Evolutionary conservation across 805 yeast genomes (phyloP).

Genomic region (Grigorovia humatica): DNA sequence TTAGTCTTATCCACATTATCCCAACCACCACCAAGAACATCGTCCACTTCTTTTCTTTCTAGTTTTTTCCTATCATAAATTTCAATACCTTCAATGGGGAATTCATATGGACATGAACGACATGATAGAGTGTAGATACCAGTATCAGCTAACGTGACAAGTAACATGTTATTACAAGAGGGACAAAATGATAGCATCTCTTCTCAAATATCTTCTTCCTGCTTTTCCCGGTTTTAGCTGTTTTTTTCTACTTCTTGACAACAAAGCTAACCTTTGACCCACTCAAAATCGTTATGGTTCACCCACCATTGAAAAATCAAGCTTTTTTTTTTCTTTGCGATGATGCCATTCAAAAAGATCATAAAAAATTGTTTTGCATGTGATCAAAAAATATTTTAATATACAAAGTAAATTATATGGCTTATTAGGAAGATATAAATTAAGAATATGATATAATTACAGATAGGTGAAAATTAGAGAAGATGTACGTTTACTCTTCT

Average conservation of each 20-base stretch:
- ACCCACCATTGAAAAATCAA: too few relatives aligned
- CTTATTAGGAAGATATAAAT: background rate
- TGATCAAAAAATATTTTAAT: too few relatives aligned
- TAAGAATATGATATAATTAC: background rate
- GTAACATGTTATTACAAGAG: conserved; percentile 82
- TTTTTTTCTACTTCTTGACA: too few relatives aligned
- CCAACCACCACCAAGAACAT: conserved; percentile 97
- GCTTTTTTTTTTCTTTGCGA: too few relatives aligned
- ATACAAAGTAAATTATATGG: background rate
- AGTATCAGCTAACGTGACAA: conserved; percentile 50
- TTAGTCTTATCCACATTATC: conserved; percentile 95
- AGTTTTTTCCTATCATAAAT: conserved; percentile 77
- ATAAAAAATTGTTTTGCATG: too few relatives aligned
- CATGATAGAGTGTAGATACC: conserved; percentile 68
- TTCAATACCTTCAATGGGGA: conserved; percentile 73
- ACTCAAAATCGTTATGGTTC: too few relatives aligned
- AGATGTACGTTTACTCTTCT: too few relatives aligned
- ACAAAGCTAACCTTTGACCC: too few relatives aligned
- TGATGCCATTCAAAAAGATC: background rate
- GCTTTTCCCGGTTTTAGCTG: too few relatives aligned
- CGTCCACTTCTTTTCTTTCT: conserved; percentile 86
- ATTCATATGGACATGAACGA: conserved; percentile 91
- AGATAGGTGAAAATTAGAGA: background rate
- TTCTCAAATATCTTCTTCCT: too few relatives aligned
- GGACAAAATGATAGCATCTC: conserved; percentile 87